Conservation (phyloP, 2,329 filamentous ascomycete species). For the Diaporthe velutina region DNA sequence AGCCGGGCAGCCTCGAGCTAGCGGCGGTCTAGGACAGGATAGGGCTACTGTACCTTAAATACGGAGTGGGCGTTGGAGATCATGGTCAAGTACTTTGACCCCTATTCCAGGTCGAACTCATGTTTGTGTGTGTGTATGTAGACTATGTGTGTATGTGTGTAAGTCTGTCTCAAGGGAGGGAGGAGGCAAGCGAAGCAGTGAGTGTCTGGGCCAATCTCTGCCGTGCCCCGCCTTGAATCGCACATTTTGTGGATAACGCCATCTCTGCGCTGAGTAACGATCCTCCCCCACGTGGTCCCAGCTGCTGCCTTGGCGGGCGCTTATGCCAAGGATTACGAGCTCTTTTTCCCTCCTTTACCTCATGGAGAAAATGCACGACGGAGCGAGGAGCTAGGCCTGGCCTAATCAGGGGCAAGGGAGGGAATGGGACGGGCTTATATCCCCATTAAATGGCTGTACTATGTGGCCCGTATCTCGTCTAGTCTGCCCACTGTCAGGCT, state of each 20-base stretch:
- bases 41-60: not conserved
- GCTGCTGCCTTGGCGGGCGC: constrained; percentile 10
- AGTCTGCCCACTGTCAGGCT: not conserved
- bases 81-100: not conserved
- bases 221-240: not conserved
- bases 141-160: not conserved
- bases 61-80: not conserved
- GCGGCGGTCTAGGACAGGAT: not conserved
- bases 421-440: not conserved
- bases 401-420: not conserved
- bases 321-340: constrained; percentile 25
- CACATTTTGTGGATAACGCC: not conserved
- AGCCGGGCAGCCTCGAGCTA: not conserved
- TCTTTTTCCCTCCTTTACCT: not conserved
- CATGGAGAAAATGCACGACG: not conserved
- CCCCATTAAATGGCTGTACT: not conserved
- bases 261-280: constrained; percentile 17
- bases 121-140: no score
- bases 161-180: not conserved
- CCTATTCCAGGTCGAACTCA: no score
- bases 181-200: not conserved
- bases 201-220: not conserved
- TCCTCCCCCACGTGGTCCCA: constrained; percentile 7
- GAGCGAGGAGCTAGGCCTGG: not conserved
- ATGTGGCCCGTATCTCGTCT: not conserved